Evolutionary conservation across 2,329 filamentous ascomycete genomes (phyloP).

Genomic region (Pseudogymnoascus sp.): DNA sequence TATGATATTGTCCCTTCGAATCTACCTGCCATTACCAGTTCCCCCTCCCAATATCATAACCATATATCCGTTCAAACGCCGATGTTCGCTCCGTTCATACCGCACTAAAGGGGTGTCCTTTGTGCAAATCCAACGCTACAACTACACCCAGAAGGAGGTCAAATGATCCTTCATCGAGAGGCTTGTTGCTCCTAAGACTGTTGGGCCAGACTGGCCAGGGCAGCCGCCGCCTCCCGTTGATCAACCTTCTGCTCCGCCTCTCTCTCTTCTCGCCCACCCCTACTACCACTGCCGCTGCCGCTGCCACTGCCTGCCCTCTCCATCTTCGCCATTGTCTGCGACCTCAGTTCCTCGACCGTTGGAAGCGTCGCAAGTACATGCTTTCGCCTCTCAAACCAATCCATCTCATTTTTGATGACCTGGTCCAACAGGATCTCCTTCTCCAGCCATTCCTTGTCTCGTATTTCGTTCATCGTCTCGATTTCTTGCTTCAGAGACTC

Average conservation of each 20-base stretch:
- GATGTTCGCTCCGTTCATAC: not conserved
- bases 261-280: not conserved
- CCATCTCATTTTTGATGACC: slow-evolving; percentile 58
- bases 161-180: not conserved
- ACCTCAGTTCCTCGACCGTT: not conserved
- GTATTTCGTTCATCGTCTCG: slow-evolving; percentile 57
- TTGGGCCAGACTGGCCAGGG: slow-evolving; percentile 3
- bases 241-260: not conserved
- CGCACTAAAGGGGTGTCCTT: not conserved
- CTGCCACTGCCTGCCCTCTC: not conserved
- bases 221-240: not conserved
- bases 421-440: slow-evolving; percentile 76
- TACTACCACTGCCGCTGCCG: not conserved
- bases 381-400: slow-evolving; percentile 54
- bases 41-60: not conserved
- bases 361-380: slow-evolving; percentile 43
- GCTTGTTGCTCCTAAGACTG: not conserved
- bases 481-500: slow-evolving; percentile 59
- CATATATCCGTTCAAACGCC: not conserved
- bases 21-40: not conserved
- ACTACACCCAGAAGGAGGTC: not conserved
- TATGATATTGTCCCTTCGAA: not conserved
- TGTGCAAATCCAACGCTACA: not conserved
- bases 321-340: not conserved
- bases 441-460: slow-evolving; percentile 68